Evolutionary conservation across 2,329 filamentous ascomycete species (phyloP).

Genomic region (Coniochaeta prunicola): DNA sequence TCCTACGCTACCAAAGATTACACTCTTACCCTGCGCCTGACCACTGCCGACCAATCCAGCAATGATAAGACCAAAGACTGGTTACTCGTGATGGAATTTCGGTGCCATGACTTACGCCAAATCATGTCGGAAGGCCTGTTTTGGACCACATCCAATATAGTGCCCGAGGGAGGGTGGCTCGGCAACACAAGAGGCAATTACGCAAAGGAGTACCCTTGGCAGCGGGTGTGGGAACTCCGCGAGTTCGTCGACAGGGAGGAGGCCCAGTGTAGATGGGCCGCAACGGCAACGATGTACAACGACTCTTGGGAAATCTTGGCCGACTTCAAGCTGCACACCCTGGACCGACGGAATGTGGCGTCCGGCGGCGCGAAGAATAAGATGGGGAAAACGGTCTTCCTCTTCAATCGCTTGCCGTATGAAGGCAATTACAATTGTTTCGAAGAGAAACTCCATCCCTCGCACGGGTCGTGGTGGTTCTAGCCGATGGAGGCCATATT

Average conservation of each 20-base stretch:
- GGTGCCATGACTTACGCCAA: neutral
- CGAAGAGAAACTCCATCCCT: neutral
- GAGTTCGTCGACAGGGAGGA: neutral
- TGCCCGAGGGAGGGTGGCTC: neutral
- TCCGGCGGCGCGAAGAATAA: neutral
- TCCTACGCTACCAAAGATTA: neutral
- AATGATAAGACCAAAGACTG: neutral
- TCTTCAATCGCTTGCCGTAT: neutral
- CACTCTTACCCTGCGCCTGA: neutral
- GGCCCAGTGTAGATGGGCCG: neutral
- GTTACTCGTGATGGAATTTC: neutral
- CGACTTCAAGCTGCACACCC: neutral
- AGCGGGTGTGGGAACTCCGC: neutral
- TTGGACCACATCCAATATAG: neutral
- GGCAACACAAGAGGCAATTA: too few species aligned
- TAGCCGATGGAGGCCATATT: neutral
- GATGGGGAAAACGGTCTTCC: neutral
- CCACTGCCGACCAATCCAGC: neutral
- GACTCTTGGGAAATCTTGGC: neutral
- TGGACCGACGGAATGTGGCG: neutral
- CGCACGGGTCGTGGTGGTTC: constrained; percentile 1
- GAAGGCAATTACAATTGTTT: neutral
- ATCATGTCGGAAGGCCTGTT: neutral
- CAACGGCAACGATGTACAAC: neutral
- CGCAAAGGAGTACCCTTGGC: neutral